These are phyloP conservation scores for Nigrospora osmanthi DNA, from an alignment of 2,329 filamentous ascomycete species.

Conservation along the genomic window DNA sequence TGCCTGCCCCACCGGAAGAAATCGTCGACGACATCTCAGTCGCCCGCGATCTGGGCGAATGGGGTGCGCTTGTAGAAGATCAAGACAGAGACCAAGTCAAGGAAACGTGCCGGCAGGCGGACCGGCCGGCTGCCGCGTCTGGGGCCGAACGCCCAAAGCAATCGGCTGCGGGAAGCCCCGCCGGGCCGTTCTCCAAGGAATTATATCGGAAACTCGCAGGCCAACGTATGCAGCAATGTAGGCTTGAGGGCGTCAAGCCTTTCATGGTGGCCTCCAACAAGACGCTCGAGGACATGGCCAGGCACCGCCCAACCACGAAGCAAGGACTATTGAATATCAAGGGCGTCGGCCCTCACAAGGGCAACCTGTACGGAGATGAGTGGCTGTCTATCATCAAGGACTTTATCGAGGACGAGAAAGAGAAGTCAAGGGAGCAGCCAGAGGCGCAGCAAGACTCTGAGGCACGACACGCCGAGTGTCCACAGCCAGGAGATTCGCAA, in stretches of 20 bases:
- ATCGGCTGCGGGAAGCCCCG: neutral
- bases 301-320: neutral
- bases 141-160: neutral
- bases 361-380: neutral
- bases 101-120: no score
- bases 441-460: neutral
- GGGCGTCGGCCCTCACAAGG: constrained; percentile 1
- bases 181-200: no score
- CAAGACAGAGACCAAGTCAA: no score
- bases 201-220: neutral
- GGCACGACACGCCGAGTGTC: no score
- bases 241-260: neutral
- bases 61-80: no score
- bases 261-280: constrained; percentile 2
- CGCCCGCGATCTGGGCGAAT: neutral
- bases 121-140: no score
- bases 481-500: no score
- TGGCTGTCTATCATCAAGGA: constrained; percentile 1
- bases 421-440: neutral
- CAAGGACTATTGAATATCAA: neutral
- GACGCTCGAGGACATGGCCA: neutral
- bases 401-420: neutral
- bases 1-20: neutral
- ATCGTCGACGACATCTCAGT: neutral
- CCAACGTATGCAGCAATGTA: neutral